Evolutionary conservation across 345 rosid species (phyloP).

Genomic region (Nephelium lappaceum): DNA sequence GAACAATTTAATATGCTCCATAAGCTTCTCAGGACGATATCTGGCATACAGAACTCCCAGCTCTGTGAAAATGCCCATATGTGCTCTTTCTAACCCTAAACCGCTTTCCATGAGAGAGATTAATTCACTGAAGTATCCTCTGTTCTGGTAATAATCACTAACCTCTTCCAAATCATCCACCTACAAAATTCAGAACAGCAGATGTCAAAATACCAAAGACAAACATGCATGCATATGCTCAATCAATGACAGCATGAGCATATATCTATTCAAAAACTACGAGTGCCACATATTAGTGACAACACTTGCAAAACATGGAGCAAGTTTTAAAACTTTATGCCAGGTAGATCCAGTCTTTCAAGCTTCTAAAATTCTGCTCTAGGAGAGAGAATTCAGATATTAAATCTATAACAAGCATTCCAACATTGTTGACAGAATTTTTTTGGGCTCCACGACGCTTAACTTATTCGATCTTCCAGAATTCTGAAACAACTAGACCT

Average conservation of each 20-base stretch:
- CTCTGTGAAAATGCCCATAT: slow-evolving; percentile 99
- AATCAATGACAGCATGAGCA: slow-evolving; percentile 7
- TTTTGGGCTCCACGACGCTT: background rate
- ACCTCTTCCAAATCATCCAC: slow-evolving; percentile 99
- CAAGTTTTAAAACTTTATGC: background rate
- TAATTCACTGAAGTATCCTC: slow-evolving; percentile 94
- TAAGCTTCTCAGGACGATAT: slow-evolving; percentile 92
- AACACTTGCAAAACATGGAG: background rate
- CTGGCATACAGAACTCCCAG: slow-evolving; percentile 98
- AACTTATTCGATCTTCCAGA: background rate
- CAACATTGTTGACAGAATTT: background rate
- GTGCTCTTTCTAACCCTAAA: slow-evolving; percentile 94
- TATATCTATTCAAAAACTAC: background rate
- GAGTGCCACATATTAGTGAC: background rate
- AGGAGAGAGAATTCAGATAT: background rate
- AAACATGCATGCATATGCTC: background rate
- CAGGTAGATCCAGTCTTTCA: background rate
- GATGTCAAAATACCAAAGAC: background rate
- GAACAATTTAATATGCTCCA: slow-evolving; percentile 97
- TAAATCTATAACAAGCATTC: background rate
- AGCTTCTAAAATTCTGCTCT: background rate
- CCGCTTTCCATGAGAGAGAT: slow-evolving; percentile 99
- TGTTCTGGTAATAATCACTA: slow-evolving; percentile 94
- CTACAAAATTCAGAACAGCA: slow-evolving; percentile 37
- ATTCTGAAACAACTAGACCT: background rate